Conservation (phyloP, 2,329 filamentous ascomycete species). For the Apiospora hydei region DNA sequence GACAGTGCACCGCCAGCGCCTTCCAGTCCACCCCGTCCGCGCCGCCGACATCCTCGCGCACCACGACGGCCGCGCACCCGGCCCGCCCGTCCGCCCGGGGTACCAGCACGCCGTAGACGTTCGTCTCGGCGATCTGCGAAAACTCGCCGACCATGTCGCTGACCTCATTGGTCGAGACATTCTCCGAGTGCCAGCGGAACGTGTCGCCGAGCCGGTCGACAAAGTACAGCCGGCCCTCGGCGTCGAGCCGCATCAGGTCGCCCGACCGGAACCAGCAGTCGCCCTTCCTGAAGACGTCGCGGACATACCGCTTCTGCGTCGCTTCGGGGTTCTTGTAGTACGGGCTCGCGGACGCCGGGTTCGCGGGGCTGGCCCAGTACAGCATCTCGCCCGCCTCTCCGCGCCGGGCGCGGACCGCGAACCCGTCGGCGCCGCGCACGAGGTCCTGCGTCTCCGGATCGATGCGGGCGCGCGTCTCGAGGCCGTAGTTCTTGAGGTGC, state of each 20-base stretch:
- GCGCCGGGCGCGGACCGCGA: slow-evolving; percentile 66
- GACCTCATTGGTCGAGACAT: slow-evolving; percentile 55
- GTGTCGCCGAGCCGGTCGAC: slow-evolving; percentile 75
- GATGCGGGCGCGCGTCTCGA: slow-evolving; percentile 70
- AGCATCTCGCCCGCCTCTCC: slow-evolving; percentile 77
- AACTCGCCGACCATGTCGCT: slow-evolving; percentile 48
- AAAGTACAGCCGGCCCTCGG: slow-evolving; percentile 72
- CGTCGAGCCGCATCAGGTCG: slow-evolving; percentile 67
- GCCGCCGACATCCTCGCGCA: slow-evolving; percentile 41
- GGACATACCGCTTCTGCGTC: slow-evolving; percentile 67
- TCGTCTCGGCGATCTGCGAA: slow-evolving; percentile 49
- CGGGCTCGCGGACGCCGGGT: slow-evolving; percentile 58
- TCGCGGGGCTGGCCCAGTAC: slow-evolving; percentile 58
- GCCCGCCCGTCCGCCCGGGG: slow-evolving; percentile 53
- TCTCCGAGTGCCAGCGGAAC: slow-evolving; percentile 68
- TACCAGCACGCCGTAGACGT: slow-evolving; percentile 52
- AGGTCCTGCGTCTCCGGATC: slow-evolving; percentile 74
- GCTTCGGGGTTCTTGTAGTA: slow-evolving; percentile 70
- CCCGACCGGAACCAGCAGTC: slow-evolving; percentile 74
- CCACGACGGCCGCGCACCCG: slow-evolving; percentile 50
- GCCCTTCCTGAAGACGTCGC: slow-evolving; percentile 69
- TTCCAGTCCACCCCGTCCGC: slow-evolving; percentile 39
- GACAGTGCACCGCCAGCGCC: slow-evolving; percentile 46
- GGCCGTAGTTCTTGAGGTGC: slow-evolving; percentile 58
- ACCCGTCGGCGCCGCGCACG: slow-evolving; percentile 68